phyloP scores from a whole-genome alignment of 2,329 filamentous ascomycete genomes.

The Talaromyces piceae region DNA sequence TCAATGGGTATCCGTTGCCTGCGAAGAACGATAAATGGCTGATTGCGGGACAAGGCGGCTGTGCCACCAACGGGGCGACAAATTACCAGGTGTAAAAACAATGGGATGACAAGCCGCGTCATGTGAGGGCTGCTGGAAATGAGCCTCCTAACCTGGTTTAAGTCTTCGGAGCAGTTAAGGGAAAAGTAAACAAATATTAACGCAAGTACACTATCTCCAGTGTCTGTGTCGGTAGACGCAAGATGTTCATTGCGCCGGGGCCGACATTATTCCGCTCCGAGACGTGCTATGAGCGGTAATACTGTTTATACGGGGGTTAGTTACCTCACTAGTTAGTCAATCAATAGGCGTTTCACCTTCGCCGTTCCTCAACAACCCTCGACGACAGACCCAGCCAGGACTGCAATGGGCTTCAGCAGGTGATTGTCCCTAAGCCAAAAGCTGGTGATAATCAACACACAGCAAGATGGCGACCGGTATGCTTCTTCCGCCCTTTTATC shows the following conservation, averaged over 20 bases:
- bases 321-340: too few species aligned
- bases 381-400: too few species aligned
- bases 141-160: not conserved
- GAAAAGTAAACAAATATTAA: too few species aligned
- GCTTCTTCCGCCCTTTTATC: not conserved
- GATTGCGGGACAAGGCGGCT: not conserved
- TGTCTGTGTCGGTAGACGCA: too few species aligned
- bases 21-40: not conserved
- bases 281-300: not conserved
- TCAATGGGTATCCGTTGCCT: too few species aligned
- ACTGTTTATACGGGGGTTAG: too few species aligned
- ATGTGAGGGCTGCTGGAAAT: not conserved
- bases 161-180: too few species aligned
- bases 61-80: not conserved
- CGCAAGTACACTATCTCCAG: too few species aligned
- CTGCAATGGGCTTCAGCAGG: not conserved
- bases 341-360: too few species aligned
- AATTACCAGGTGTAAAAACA: too few species aligned
- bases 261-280: constrained; percentile 5
- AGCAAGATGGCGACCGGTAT: constrained; percentile 13
- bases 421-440: not conserved
- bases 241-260: too few species aligned
- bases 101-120: not conserved
- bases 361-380: not conserved
- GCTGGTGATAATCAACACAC: not conserved